Percentiles rank a stretch among this genome's conserved stretches.
These are phyloP conservation scores for Globisporangium recalcitrans DNA, from an alignment of 352 stramenopile species.

Conservation along the genomic window DNA sequence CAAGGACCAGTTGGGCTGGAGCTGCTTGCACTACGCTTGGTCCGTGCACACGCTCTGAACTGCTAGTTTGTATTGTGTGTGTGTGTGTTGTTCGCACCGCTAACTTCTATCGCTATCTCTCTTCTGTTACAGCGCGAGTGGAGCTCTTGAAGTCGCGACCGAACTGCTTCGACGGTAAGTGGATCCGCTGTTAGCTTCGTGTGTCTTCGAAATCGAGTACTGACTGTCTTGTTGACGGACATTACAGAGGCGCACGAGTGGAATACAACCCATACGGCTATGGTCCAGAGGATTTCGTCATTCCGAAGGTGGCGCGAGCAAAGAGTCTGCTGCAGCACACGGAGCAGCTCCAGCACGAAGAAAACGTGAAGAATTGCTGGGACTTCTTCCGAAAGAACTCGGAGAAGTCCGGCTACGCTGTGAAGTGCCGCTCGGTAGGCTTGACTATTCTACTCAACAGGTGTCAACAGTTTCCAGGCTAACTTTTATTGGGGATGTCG, in stretches of 20 bases:
- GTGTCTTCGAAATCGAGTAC: neutral
- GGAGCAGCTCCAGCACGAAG: constrained; percentile 79
- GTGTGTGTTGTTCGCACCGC: neutral
- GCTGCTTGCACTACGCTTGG: constrained; percentile 84
- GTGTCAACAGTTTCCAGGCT: neutral
- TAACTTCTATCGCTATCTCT: constrained; percentile 5
- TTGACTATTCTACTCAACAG: neutral
- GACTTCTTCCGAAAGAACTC: constrained; percentile 73
- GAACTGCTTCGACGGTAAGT: constrained; percentile 67
- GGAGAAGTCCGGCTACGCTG: constrained; percentile 50
- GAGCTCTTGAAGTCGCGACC: constrained; percentile 59
- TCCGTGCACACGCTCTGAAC: constrained; percentile 18
- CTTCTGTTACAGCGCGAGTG: constrained; percentile 44
- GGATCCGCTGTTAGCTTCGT: neutral
- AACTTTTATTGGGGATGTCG: neutral
- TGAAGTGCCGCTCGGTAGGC: constrained; percentile 72
- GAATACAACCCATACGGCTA: constrained; percentile 86
- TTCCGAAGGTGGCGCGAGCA: constrained; percentile 70
- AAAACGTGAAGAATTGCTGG: constrained; percentile 73
- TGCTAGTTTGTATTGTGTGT: neutral
- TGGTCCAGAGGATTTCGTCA: constrained; percentile 79
- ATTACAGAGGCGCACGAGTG: constrained; percentile 45
- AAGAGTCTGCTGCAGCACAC: constrained; percentile 86
- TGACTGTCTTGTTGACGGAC: neutral
- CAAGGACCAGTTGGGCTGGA: constrained; percentile 78